Evolutionary conservation across 352 stramenopile species (phyloP).

Genomic region (Stramenopiles sp.): DNA sequence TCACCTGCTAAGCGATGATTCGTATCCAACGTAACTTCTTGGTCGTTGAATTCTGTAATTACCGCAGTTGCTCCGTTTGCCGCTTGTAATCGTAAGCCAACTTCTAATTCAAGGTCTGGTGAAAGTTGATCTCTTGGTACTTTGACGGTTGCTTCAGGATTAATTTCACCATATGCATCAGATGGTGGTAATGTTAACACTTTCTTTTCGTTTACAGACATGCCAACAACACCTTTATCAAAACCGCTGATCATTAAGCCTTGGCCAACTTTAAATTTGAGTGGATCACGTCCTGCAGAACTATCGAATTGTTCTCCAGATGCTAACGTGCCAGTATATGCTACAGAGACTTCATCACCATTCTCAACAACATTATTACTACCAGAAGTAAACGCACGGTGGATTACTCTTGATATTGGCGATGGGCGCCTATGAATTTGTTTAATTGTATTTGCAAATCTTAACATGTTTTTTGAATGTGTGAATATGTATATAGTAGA

Average conservation of each 20-base stretch:
- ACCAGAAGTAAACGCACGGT: background rate
- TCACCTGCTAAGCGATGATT: conserved; percentile 39
- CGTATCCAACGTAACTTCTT: conserved; percentile 45
- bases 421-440: no score
- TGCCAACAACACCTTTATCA: conserved; percentile 38
- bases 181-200: conserved; percentile 32
- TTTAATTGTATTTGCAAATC: no score
- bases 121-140: background rate
- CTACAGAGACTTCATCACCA: conserved; percentile 42
- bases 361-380: conserved; percentile 21
- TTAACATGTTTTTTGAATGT: no score
- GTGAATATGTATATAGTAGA: no score
- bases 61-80: conserved; percentile 33
- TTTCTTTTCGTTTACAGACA: conserved; percentile 39
- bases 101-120: conserved; percentile 27
- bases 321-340: conserved; percentile 38
- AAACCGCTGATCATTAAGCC: conserved; percentile 42
- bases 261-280: conserved; percentile 44
- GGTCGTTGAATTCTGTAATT: conserved; percentile 40
- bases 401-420: no score
- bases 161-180: conserved; percentile 38
- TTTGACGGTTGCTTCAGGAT: conserved; percentile 28
- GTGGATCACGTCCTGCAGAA: conserved; percentile 28
- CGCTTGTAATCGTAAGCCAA: conserved; percentile 39
- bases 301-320: conserved; percentile 35